Percentiles rank a stretch among this genome's conserved stretches.
phyloP scores from a whole-genome alignment of 23 red algal species.

The Chondrus crispus region DNA sequence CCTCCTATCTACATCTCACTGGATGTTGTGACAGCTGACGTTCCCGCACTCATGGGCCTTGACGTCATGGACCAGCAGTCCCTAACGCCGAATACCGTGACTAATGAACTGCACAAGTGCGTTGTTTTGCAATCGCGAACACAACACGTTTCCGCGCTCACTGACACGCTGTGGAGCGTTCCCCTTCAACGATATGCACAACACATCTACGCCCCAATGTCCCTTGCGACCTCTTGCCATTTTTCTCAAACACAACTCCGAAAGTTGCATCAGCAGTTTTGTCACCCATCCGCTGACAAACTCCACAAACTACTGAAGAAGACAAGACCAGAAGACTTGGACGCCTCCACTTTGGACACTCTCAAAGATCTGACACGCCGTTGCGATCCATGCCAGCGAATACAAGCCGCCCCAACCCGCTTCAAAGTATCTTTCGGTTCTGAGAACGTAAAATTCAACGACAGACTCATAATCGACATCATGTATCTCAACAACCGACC shows the following conservation, averaged over 20 bases:
- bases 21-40: too few species aligned
- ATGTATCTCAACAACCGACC: background rate
- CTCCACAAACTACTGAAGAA: background rate
- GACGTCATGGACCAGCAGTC: too few species aligned
- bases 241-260: too few species aligned
- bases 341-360: background rate
- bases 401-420: background rate
- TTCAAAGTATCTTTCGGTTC: background rate
- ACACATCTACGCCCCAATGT: constrained; percentile 3
- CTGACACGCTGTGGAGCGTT: background rate
- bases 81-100: too few species aligned
- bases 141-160: too few species aligned
- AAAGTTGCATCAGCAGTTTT: background rate
- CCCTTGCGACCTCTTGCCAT: too few species aligned
- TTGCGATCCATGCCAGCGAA: background rate
- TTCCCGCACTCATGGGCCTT: too few species aligned
- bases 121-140: too few species aligned
- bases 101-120: too few species aligned
- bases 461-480: background rate
- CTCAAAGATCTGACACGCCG: background rate
- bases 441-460: background rate
- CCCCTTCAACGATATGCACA: background rate
- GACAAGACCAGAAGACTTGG: background rate
- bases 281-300: constrained; percentile 14
- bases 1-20: background rate